A percentile compares a stretch with the other conserved stretches of the same genome.
phyloP scores from a whole-genome alignment of 2,329 filamentous ascomycete genomes.

The Zalaria sp. region DNA sequence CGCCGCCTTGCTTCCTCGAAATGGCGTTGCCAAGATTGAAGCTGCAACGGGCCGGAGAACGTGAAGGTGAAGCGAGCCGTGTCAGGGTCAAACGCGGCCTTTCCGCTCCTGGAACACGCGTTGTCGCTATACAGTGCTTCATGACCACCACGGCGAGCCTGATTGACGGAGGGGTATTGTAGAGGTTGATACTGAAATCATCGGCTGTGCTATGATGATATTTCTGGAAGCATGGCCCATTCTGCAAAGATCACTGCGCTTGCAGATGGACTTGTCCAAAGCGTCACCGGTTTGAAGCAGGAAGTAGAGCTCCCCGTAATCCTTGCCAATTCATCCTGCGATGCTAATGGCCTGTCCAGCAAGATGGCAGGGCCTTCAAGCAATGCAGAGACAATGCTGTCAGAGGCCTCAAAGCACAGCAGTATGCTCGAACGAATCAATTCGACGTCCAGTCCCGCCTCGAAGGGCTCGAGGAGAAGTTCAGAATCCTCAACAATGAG shows the following conservation, averaged over 20 bases:
- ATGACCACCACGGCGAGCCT: no score
- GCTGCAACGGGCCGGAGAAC: no score
- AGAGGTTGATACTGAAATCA: no score
- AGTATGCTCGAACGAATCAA: conserved; percentile 32
- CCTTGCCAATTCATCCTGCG: neutral
- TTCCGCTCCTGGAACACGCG: no score
- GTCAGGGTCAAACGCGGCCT: no score
- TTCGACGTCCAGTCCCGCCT: conserved; percentile 29
- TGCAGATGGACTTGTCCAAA: conserved; percentile 56
- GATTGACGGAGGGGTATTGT: no score
- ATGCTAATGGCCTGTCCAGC: neutral
- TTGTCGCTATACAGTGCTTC: no score
- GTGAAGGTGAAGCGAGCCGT: no score
- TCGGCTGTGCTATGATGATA: neutral
- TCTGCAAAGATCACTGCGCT: conserved; percentile 49
- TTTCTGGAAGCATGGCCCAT: conserved; percentile 48
- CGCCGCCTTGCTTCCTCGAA: conserved; percentile 1
- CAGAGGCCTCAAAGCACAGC: conserved; percentile 24
- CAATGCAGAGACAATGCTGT: conserved; percentile 24
- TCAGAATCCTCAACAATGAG: conserved; percentile 66
- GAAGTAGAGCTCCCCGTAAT: neutral
- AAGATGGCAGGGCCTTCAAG: conserved; percentile 16
- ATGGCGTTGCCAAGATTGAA: no score
- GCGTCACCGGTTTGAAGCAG: conserved; percentile 38
- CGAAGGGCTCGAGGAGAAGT: conserved; percentile 62